A percentile compares a stretch with the other conserved stretches of the same genome.
Evolutionary conservation across 2,329 filamentous ascomycete species (phyloP).

Genomic region (Stachybotrys echinatus): DNA sequence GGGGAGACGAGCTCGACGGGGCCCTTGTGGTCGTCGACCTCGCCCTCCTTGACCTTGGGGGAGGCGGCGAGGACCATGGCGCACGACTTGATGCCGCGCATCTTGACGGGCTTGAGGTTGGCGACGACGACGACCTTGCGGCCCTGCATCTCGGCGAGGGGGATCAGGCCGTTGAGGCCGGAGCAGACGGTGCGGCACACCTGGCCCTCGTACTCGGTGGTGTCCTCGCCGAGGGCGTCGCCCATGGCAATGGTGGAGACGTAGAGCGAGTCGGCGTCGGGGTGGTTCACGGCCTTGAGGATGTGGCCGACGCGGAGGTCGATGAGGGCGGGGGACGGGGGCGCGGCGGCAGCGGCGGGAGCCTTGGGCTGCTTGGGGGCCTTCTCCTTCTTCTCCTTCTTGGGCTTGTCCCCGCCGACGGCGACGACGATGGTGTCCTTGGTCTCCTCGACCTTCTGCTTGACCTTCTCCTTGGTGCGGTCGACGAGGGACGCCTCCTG

Average conservation of each 20-base stretch:
- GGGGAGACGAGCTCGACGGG: slow-evolving; percentile 90
- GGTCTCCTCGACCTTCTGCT: slow-evolving; percentile 49
- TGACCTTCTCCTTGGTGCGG: slow-evolving; percentile 55
- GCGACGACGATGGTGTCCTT: slow-evolving; percentile 28
- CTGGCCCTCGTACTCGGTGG: slow-evolving; percentile 85
- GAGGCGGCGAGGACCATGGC: slow-evolving; percentile 96
- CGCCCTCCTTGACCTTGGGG: slow-evolving; percentile 75
- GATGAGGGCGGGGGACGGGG: slow-evolving; percentile 78
- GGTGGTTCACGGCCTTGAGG: slow-evolving; percentile 90
- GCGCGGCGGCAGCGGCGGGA: slow-evolving; percentile 62
- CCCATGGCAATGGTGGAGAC: slow-evolving; percentile 95
- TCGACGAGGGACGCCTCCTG: slow-evolving; percentile 47
- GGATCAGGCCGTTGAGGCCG: slow-evolving; percentile 86
- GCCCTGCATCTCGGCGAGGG: slow-evolving; percentile 92
- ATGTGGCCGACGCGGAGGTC: slow-evolving; percentile 97
- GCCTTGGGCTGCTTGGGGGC: slow-evolving; percentile 69
- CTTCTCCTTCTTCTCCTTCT: slow-evolving; percentile 91
- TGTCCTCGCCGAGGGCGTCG: slow-evolving; percentile 84
- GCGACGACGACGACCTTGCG: slow-evolving; percentile 93
- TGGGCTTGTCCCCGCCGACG: slow-evolving; percentile 39
- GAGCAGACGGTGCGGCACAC: slow-evolving; percentile 94
- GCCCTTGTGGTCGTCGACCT: slow-evolving; percentile 77
- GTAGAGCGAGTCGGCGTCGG: slow-evolving; percentile 92
- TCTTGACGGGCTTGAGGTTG: slow-evolving; percentile 98
- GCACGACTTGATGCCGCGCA: slow-evolving; percentile 76